These are phyloP conservation scores for Botrytis tulipae DNA, from an alignment of 2,329 filamentous ascomycete species.

Conservation along the genomic window DNA sequence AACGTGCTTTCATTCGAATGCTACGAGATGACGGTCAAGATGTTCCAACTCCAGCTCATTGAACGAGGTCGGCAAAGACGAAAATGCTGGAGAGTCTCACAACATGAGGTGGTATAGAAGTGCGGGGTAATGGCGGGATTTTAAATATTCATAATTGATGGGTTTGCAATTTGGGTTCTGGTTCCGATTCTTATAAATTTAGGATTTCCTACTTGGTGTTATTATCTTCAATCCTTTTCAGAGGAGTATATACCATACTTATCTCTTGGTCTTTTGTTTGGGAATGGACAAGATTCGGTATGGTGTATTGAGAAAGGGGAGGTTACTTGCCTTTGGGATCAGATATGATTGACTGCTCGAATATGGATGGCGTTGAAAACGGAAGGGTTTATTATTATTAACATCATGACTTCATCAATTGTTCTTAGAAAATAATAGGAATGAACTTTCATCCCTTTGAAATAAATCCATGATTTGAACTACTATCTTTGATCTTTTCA, in stretches of 20 bases:
- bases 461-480: not conserved
- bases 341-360: not conserved
- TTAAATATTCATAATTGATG: not conserved
- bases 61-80: not conserved
- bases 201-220: not conserved
- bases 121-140: slow-evolving; percentile 10
- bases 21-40: slow-evolving; percentile 35
- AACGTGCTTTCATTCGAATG: slow-evolving; percentile 33
- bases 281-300: not conserved
- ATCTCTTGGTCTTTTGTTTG: slow-evolving; percentile 4
- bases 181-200: not conserved
- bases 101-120: slow-evolving; percentile 10
- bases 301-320: not conserved
- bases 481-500: not conserved
- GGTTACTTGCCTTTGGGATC: not conserved
- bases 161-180: not conserved
- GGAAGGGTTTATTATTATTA: not conserved
- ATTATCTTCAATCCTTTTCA: not conserved
- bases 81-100: slow-evolving; percentile 10
- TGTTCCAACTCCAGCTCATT: slow-evolving; percentile 23
- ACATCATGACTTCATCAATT: not conserved
- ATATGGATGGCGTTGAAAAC: slow-evolving; percentile 2
- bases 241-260: slow-evolving; percentile 2
- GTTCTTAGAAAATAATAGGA: not conserved
- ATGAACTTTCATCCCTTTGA: not conserved